Evolutionary conservation across 106 monocot species (phyloP), one percentile per base, ranked within the genome.

Genomic region (Platanthera guangdongensis): DNA sequence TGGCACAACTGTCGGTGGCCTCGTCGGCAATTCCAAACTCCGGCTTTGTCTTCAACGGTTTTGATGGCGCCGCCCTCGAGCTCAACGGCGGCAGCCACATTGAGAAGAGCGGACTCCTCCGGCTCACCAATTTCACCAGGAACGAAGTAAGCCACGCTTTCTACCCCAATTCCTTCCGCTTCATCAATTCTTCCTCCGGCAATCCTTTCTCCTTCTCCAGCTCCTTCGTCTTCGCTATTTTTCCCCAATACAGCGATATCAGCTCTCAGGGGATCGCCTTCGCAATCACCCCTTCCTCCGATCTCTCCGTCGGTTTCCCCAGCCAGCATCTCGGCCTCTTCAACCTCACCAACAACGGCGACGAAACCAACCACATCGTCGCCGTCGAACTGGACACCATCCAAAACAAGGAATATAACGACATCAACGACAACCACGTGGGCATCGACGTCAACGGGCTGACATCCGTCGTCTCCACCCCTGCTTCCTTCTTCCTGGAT

Each of bases 301-400:
- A 75, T 10, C 68, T 85, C 51, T 9, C 60, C 8, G 32, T n/a
- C 19, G 75, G 73, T 55, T 22, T 76, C 14, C 68, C 78, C 8
- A 76, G 68, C 63, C 81, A 87, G 55, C 80, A 78, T 76, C 52
- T 87, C 21, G 86, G 86, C 22, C 67, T 86, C 47, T 75, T 86
- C 52, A 83, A 80, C 64, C 45, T 51, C 7, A 32, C 72, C 19
- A 82, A 73, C 80, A 51, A 82, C n/a, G 84, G 82, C 45, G 51
- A 21, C 3, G 0, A 83, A 0, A 13, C 51, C 8, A 77, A 74
- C 18, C 73, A 71, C 65, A 71, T 79, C 57, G 8, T 84, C 18
- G 87, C 77, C 7, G 74, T 87, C 22, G 87, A 87, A 53, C n/a
- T 87, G 49, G 89, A 89, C 75, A 86, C 81, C 76, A 71, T 78